phyloP scores from a whole-genome alignment of 768 basidiomycete genomes.

The Lactarius akahatsu region DNA sequence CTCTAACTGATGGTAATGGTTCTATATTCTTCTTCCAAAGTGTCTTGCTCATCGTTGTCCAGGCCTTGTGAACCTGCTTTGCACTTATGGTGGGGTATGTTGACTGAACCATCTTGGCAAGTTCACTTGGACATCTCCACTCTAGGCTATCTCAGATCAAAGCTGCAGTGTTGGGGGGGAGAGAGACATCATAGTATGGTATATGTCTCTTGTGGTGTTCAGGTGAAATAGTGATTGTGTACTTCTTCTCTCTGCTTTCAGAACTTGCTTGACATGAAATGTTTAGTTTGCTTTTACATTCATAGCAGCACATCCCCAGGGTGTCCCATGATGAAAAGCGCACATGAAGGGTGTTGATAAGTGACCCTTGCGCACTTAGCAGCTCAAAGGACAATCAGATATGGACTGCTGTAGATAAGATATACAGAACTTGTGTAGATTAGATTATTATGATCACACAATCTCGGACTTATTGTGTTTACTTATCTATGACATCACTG shows the following conservation, averaged over 20 bases:
- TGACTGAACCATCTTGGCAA: background rate
- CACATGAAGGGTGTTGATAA: too few species aligned
- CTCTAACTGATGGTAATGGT: background rate
- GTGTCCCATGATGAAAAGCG: too few species aligned
- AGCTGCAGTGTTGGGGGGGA: background rate
- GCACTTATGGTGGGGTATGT: background rate
- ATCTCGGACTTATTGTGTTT: too few species aligned
- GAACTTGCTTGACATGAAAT: too few species aligned
- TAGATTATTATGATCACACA: too few species aligned
- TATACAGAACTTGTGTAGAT: too few species aligned
- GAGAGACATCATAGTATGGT: background rate
- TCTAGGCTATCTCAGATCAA: background rate
- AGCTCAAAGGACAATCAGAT: too few species aligned
- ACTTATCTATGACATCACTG: too few species aligned
- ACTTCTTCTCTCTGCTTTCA: rapidly evolving
- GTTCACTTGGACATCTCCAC: background rate
- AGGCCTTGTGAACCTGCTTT: background rate
- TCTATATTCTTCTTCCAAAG: background rate
- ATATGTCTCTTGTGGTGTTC: background rate
- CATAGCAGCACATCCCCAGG: too few species aligned
- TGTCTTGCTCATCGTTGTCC: background rate
- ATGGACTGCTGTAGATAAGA: too few species aligned
- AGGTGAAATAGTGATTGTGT: background rate
- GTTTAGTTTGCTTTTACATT: too few species aligned
- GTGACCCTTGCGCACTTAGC: too few species aligned